Percentiles rank a stretch among this genome's conserved stretches.
These are phyloP conservation scores for Diddensiella transvaalensis DNA, from an alignment of 805 yeast genomes.

Conservation along the genomic window DNA sequence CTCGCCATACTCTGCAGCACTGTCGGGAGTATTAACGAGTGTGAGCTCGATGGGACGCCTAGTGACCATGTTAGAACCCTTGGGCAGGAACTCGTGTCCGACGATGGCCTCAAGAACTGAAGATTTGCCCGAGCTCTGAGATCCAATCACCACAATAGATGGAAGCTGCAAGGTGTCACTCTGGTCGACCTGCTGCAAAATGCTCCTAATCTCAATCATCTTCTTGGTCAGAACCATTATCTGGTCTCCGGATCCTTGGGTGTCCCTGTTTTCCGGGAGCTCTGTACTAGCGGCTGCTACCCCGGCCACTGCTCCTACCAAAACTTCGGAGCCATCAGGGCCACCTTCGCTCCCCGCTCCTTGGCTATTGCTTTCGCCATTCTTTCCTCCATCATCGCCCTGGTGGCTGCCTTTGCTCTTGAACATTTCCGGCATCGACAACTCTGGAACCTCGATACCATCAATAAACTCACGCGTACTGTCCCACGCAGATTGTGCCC, in stretches of 20 bases:
- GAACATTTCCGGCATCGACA: slow-evolving; percentile 11
- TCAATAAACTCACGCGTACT: slow-evolving; percentile 54
- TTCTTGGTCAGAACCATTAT: slow-evolving; percentile 88
- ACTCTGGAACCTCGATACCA: slow-evolving; percentile 23
- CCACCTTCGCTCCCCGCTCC: slow-evolving; percentile 33
- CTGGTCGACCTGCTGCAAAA: slow-evolving; percentile 71
- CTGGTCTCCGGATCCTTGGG: slow-evolving; percentile 54
- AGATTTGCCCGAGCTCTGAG: slow-evolving; percentile 96
- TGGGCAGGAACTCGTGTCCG: slow-evolving; percentile 96
- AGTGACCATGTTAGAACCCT: slow-evolving; percentile 97
- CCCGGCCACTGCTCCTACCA: slow-evolving; percentile 56
- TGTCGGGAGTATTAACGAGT: slow-evolving; percentile 75
- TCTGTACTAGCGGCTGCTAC: slow-evolving; percentile 49
- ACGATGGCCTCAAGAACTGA: slow-evolving; percentile 94
- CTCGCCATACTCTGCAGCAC: slow-evolving; percentile 84
- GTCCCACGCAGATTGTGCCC: slow-evolving; percentile 35
- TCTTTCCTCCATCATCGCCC: slow-evolving; percentile 18
- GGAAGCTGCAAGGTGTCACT: slow-evolving; percentile 79
- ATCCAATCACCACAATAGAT: slow-evolving; percentile 93
- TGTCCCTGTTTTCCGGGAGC: slow-evolving; percentile 45
- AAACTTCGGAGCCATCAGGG: no score
- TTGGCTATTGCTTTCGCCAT: slow-evolving; percentile 23
- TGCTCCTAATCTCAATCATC: slow-evolving; percentile 91
- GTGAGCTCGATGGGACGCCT: slow-evolving; percentile 96
- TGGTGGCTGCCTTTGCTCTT: slow-evolving; percentile 15